These are phyloP conservation scores for Gypsophila paniculata DNA, from an alignment of 179 eudicot genomes.

Conservation along the genomic window DNA sequence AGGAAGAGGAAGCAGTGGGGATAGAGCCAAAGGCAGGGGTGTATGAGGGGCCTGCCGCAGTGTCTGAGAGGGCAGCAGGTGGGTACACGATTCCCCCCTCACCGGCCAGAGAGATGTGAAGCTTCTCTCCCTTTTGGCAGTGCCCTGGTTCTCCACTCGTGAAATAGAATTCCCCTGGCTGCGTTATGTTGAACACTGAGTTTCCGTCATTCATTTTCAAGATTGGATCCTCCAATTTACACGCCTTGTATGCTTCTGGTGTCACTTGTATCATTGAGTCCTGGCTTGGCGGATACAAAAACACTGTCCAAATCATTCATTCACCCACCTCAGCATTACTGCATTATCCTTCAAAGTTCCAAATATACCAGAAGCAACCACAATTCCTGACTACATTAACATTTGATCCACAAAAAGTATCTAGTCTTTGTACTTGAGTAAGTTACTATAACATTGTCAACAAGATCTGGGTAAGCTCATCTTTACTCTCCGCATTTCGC, in stretches of 20 bases:
- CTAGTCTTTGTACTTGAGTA: too few relatives aligned
- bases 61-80: constrained; percentile 37
- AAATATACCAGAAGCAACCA: too few relatives aligned
- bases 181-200: constrained; percentile 66
- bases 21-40: constrained; percentile 62
- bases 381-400: too few relatives aligned
- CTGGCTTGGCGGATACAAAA: constrained; percentile 87
- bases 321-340: background rate
- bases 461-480: too few relatives aligned
- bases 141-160: constrained; percentile 68
- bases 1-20: constrained; percentile 40
- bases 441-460: too few relatives aligned
- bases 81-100: constrained; percentile 39
- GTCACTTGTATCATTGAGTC: constrained; percentile 83
- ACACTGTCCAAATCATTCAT: constrained; percentile 46
- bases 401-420: too few relatives aligned
- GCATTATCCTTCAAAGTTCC: background rate
- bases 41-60: constrained; percentile 51
- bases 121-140: constrained; percentile 67
- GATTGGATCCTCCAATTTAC: constrained; percentile 72
- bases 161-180: constrained; percentile 63
- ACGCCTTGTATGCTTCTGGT: constrained; percentile 43
- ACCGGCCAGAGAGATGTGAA: constrained; percentile 48
- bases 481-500: too few relatives aligned
- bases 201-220: constrained; percentile 75